Conservation (phyloP, 352 stramenopile species). For the Globisporangium emineosum region DNA sequence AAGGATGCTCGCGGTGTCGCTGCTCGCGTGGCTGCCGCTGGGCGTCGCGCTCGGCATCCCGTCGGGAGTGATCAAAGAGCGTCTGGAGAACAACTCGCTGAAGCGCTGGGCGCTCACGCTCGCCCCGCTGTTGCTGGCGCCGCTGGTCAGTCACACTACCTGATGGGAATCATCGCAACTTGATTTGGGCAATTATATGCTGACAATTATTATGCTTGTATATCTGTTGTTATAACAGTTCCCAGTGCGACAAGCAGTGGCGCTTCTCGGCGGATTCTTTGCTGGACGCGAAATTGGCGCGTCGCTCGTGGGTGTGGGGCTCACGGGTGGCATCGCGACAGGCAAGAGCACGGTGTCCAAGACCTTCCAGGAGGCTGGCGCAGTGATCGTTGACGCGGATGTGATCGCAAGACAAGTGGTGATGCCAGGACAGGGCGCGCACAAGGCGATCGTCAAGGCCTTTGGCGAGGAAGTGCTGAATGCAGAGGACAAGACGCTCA, state of each 20-base stretch:
- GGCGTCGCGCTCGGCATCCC: conserved; percentile 40
- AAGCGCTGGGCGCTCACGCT: conserved; percentile 45
- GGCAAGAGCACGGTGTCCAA: conserved; percentile 84
- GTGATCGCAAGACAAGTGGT: conserved; percentile 77
- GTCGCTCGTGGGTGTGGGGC: conserved; percentile 67
- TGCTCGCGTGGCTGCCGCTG: conserved; percentile 36
- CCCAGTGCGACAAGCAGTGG: conserved; percentile 25
- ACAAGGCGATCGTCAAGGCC: conserved; percentile 69
- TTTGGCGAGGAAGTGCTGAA: conserved; percentile 79
- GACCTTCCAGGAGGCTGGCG: conserved; percentile 47
- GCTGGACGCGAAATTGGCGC: conserved; percentile 43
- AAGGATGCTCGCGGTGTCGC: conserved; percentile 19
- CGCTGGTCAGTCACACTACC: conserved; percentile 30
- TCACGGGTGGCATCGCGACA: conserved; percentile 82
- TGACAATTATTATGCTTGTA: background rate
- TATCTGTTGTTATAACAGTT: conserved; percentile 25
- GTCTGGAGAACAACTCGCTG: conserved; percentile 31
- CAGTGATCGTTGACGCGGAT: conserved; percentile 81
- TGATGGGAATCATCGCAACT: background rate
- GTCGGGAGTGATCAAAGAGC: conserved; percentile 55
- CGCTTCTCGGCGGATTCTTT: conserved; percentile 28
- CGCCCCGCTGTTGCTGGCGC: conserved; percentile 30
- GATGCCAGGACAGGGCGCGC: conserved; percentile 62
- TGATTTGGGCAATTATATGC: no score
- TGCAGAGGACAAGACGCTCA: conserved; percentile 65